Evolutionary conservation across 2,329 filamentous ascomycete genomes (phyloP), one percentile per base, ranked within the genome.

Genomic region (Hypocreales sp.): DNA sequence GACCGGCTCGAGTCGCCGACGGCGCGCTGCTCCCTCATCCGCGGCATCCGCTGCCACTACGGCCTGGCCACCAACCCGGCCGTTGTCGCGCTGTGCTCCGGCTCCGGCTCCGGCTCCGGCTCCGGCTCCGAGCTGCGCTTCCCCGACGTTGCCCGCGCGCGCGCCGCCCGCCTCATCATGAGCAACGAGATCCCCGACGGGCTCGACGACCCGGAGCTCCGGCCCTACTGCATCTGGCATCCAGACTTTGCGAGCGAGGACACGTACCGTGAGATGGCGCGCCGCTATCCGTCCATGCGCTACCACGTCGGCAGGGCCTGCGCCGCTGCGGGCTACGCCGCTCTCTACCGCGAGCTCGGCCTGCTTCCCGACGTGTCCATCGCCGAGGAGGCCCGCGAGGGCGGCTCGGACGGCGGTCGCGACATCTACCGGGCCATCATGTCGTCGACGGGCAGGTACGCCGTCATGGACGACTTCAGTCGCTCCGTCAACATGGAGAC

Each of bases 171-270:
- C 12, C 29, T 36, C 6, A 52, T 53, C 26, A 55, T 56, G 48
- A 54, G 48, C 35, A 44, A 48, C 15, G 27, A 18, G 2, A 37
- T 57, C n/a, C n/a, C n/a, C n/a, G n/a, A n/a, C n/a, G n/a, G n/a
- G 7, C n/a, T 6, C 42, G 4, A 31, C 39, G 2, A n/a, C n/a
- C n/a, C n/a, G n/a, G n/a, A n/a, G n/a, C n/a, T n/a, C n/a, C n/a
- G n/a, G n/a, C 54, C 51, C 1, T 59, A 59, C 35, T 60, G 55
- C 30, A 54, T 60, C 24, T 59, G 53, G 53, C 34, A 55, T 33
- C 56, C 55, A 0, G 44, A 55, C 1, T 16, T 47, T 1, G 46
- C 55, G 2, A 33, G 29, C 1, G 49, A 58, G 30, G 43, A 48
- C 1, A 58, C 50, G 1, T 50, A 53, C 15, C 44, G 51, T 3